Base-by-base conservation (phyloP, 1,139 yeast species). In the Magnusiomyces ingens region DNA sequence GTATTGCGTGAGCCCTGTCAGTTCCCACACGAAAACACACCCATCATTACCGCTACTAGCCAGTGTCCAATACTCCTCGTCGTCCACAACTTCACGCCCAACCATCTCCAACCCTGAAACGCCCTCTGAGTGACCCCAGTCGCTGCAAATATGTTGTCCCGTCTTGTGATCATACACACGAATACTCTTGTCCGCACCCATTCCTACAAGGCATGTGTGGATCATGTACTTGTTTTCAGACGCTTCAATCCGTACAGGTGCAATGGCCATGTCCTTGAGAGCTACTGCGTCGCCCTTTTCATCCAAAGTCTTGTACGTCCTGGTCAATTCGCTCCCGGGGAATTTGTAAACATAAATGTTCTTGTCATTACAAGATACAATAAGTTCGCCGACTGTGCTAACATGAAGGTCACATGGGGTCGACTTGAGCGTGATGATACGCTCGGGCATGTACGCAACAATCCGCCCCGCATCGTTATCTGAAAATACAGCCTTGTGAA, bases 101-200 rank as follows among this genome's bases (percentile, higher is more conserved):
- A 64, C 49, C 60, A 65, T 59, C 1, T 69, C 60, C 13, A 84
- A 59, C 0, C 78, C 77, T 3, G 78, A 62, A 6, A 82, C 73
- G 1, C 76, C 68, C 48, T 82, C 88, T 59, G 84, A 79, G 59
- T 83, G 89, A 0, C 86, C 91, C 85, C 85, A 84, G 42, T 73
- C 77, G 0, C 76, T 71, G 41, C 48, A 19, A 12, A 79, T 48
- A 10, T 74, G 73, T 48, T 68, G 74, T 0, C 84, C 85, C 3
- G 71, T 70, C 0, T 61, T 55, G 56, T 74, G 77, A 45, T 73
- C 72, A 61, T 77, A 81, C 1, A 75, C 63, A 29, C 86, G 67
- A 3, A 84, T 66, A 21, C 86, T 78, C 63, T 80, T 81, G 63
- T 84, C 89, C 0, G 78, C 65, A 5, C 79, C 78, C 1, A 83